These are phyloP conservation scores for Podila epigama DNA, from an alignment of 192 early-diverging fungal genomes.

Conservation along the genomic window DNA sequence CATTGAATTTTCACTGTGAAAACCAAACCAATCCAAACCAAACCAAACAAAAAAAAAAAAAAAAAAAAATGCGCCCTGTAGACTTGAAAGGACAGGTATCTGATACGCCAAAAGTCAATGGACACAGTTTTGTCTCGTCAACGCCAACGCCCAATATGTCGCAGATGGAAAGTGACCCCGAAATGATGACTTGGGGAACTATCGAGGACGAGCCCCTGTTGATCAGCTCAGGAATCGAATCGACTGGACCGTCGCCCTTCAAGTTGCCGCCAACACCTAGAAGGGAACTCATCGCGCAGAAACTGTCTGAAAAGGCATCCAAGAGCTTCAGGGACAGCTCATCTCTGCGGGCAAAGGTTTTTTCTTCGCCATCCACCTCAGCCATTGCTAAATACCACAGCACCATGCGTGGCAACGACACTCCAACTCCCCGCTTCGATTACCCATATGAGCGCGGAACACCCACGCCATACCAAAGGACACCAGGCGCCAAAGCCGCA, in stretches of 20 bases:
- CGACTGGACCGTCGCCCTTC: constrained; percentile 53
- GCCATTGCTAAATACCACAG: constrained; percentile 20
- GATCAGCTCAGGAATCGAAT: constrained; percentile 49
- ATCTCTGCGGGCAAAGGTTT: constrained; percentile 29
- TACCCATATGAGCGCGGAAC: constrained; percentile 8
- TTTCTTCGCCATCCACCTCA: constrained; percentile 20
- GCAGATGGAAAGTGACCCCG: constrained; percentile 66
- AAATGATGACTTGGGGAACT: constrained; percentile 86
- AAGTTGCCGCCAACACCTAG: constrained; percentile 66
- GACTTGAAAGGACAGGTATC: constrained; percentile 55
- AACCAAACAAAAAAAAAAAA: no score
- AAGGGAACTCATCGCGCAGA: constrained; percentile 69
- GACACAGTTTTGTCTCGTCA: constrained; percentile 69
- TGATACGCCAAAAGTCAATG: constrained; percentile 65
- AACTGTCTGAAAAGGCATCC: constrained; percentile 69
- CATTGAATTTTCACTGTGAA: no score
- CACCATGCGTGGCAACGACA: constrained; percentile 23
- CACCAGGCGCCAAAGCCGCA: neutral
- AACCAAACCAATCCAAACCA: no score
- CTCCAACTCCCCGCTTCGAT: constrained; percentile 29
- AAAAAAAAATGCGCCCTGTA: no score
- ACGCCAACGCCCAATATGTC: constrained; percentile 73
- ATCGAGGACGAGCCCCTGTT: constrained; percentile 83
- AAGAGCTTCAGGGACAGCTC: constrained; percentile 52
- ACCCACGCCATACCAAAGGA: neutral